Evolutionary conservation across 176 grass and related monocot species (phyloP), one percentile per base, ranked within the genome.

Genomic region (Alopecurus myosuroides): DNA sequence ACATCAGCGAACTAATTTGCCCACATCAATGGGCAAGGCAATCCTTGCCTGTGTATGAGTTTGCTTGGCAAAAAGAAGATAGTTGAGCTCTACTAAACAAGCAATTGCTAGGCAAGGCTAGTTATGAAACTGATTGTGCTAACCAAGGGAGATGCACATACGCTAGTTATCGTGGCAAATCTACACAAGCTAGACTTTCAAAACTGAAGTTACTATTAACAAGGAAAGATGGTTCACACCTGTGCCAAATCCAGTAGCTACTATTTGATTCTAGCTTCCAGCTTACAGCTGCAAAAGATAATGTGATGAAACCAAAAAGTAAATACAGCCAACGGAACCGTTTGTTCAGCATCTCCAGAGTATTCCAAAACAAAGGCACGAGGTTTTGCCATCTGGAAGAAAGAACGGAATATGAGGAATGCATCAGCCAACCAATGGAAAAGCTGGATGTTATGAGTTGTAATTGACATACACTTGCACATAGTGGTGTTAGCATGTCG

Each of bases 241-340:
- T 98, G 79, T 98, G 96, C 96, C 96, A 95, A 90, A 98, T 94
- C 96, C 96, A 98, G 70, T 95, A 98, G 85, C 52, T 90, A 77
- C 76, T 80, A 82, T 92, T 94, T 28, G 89, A 88, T 94, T 98
- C 96, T 11, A 98, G 78, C 65, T 95, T 95, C 96, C 96, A 92
- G 89, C 96, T 87, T 82, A 88, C 87, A 78, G 83, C 93, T 26
- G 93, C 91, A 85, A 92, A 92, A 83, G 91, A 85, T 77, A 98
- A 70, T 85, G 88, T 85, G 14, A 89, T 33, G 85, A 95, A 94
- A 63, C 96, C 96, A 88, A 95, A 83, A 84, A 98, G 25, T 73
- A 95, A 55, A 81, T 83, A 95, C 31, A 49, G 66, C 96, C 96
- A 98, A 69, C 19, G 57, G 69, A 95, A 98, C 80, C 93, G 85